Evolutionary conservation across 306 rosid species (phyloP).

Genomic region (Acacia acuminata): DNA sequence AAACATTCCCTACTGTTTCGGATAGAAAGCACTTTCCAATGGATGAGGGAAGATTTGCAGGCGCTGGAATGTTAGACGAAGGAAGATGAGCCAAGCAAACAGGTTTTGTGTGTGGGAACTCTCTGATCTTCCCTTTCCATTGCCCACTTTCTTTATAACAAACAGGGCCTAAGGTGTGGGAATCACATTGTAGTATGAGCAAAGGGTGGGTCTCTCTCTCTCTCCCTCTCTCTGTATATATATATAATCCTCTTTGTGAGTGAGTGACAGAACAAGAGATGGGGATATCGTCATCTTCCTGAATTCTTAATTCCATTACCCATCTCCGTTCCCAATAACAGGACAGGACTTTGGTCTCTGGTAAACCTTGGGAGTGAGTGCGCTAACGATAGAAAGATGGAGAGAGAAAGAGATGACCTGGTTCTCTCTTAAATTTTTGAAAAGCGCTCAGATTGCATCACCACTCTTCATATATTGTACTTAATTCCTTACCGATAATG

Average conservation of each 20-base stretch:
- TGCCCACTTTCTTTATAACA: no score
- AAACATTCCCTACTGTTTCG: no score
- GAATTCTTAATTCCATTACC: constrained; percentile 41
- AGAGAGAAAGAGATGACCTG: background rate
- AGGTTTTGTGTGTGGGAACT: no score
- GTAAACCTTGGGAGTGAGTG: constrained; percentile 81
- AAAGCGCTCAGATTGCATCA: constrained; percentile 16
- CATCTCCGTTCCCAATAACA: constrained; percentile 56
- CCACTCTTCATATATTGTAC: constrained; percentile 37
- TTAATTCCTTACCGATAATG: constrained; percentile 55
- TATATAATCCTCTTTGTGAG: background rate
- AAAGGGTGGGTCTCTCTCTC: background rate
- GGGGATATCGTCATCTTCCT: constrained; percentile 48
- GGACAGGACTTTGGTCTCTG: constrained; percentile 42
- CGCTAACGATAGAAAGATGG: constrained; percentile 26
- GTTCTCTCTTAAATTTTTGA: background rate
- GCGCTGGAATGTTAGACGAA: no score
- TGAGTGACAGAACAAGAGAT: background rate
- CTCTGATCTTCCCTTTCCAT: no score
- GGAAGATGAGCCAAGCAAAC: no score
- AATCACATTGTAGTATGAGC: constrained; percentile 28
- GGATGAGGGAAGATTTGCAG: no score
- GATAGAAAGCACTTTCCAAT: no score
- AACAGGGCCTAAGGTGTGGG: no score
- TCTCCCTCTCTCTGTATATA: background rate